Conservation (phyloP, 1,284 basidiomycete genomes). For the Hypsizygus ulmarius region DNA sequence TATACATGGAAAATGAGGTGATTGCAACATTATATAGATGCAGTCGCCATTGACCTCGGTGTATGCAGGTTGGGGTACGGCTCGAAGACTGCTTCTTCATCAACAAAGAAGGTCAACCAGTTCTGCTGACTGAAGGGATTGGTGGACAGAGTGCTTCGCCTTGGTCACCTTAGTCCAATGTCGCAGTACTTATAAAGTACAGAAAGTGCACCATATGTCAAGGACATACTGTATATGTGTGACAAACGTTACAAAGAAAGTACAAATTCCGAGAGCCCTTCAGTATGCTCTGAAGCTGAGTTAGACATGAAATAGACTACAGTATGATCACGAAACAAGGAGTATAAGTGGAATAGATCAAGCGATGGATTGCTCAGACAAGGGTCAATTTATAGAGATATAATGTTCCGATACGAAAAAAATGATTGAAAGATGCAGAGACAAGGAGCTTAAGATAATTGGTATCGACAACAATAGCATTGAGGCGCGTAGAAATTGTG, state of each 20-base stretch:
- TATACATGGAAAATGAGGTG: constrained; percentile 77
- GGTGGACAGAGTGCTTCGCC: constrained; percentile 57
- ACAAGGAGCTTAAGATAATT: not conserved
- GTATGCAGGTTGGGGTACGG: constrained; percentile 62
- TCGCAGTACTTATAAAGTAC: not conserved
- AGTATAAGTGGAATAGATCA: constrained; percentile 12
- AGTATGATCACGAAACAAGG: constrained; percentile 2
- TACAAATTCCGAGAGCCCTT: constrained; percentile 2
- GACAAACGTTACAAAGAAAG: constrained; percentile 10
- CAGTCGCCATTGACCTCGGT: not conserved
- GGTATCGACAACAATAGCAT: constrained; percentile 2
- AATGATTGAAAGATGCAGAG: not conserved
- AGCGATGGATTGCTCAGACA: constrained; percentile 9
- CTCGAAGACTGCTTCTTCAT: constrained; percentile 84
- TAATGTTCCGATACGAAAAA: constrained; percentile 4
- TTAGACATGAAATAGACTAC: constrained; percentile 10
- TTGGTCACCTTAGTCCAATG: constrained; percentile 42
- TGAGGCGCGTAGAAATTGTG: not conserved
- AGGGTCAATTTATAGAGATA: constrained; percentile 15
- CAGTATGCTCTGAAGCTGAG: constrained; percentile 5
- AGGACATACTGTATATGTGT: not conserved
- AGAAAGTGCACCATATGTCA: constrained; percentile 1
- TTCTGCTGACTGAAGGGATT: constrained; percentile 59
- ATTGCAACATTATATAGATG: constrained; percentile 14
- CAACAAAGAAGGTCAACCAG: constrained; percentile 46